phyloP scores from a whole-genome alignment of 1,284 basidiomycete genomes.

The Rhodofomes roseus region DNA sequence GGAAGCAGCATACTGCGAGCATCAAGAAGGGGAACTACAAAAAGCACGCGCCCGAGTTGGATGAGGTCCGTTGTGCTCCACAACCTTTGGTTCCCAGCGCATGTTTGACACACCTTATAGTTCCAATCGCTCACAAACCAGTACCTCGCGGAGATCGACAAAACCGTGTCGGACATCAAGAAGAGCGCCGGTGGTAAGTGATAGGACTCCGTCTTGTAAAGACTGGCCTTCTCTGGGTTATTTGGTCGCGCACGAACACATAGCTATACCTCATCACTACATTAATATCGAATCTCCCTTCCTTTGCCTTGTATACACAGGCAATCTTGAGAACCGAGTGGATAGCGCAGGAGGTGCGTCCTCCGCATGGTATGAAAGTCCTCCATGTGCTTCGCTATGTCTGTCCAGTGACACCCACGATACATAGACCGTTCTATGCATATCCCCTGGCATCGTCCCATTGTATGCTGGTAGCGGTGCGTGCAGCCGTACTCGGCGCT shows the following conservation, averaged over 20 bases:
- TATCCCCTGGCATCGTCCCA: too few relatives aligned
- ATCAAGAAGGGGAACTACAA: conserved; percentile 65
- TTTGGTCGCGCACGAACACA: not conserved
- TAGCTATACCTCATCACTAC: not conserved
- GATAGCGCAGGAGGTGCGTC: too few relatives aligned
- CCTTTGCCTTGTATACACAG: too few relatives aligned
- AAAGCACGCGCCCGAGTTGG: conserved; percentile 61
- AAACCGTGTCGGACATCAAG: conserved; percentile 58
- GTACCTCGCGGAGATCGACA: conserved; percentile 61
- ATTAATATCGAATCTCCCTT: not conserved
- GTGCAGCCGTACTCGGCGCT: too few relatives aligned
- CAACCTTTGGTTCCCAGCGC: not conserved
- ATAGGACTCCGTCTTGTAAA: not conserved
- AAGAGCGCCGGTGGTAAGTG: conserved; percentile 39
- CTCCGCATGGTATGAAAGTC: too few relatives aligned
- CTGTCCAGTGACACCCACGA: too few relatives aligned
- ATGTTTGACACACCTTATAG: conserved; percentile 31
- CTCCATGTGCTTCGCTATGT: too few relatives aligned
- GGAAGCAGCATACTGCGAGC: conserved; percentile 60
- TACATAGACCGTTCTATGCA: too few relatives aligned
- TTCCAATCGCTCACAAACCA: conserved; percentile 69
- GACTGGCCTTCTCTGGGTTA: too few relatives aligned
- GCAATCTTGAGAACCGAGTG: too few relatives aligned
- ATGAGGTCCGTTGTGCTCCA: conserved; percentile 44
- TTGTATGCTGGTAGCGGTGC: too few relatives aligned